Percentiles rank a stretch among this genome's conserved stretches.
Evolutionary conservation across 108 stramenopile species (phyloP).

Genomic region (Fragilaria radians): DNA sequence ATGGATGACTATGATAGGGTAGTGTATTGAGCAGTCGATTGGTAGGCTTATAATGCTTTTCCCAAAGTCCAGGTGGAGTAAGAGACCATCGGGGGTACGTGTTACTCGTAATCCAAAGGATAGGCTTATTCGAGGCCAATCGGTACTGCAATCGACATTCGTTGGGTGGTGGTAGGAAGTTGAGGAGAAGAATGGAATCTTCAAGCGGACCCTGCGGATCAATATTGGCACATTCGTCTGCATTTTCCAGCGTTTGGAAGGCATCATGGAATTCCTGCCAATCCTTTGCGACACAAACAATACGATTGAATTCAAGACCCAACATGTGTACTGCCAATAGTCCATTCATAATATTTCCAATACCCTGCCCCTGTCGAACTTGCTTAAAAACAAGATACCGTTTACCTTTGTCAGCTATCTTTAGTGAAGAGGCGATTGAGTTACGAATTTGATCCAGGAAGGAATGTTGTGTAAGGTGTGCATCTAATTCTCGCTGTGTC

Average conservation of each 20-base stretch:
- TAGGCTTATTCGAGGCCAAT: not conserved
- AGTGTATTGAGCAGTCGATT: slow-evolving; percentile 9
- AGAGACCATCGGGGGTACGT: slow-evolving; percentile 40
- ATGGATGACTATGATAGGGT: slow-evolving; percentile 18
- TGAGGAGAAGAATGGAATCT: slow-evolving; percentile 7
- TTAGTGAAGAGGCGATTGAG: not conserved
- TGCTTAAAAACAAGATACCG: not conserved
- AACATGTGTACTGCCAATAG: slow-evolving; percentile 37
- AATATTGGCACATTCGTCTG: not conserved
- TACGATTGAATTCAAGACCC: slow-evolving; percentile 38
- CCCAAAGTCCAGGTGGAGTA: slow-evolving; percentile 13
- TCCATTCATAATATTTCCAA: slow-evolving; percentile 39
- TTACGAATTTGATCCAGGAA: not conserved
- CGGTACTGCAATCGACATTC: slow-evolving; percentile 26
- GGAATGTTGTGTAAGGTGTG: not conserved
- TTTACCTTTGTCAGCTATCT: not conserved
- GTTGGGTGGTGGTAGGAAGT: slow-evolving; percentile 7
- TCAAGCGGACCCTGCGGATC: not conserved
- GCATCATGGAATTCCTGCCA: slow-evolving; percentile 10
- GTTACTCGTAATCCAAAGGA: slow-evolving; percentile 18
- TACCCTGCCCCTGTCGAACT: slow-evolving; percentile 26
- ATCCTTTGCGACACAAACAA: slow-evolving; percentile 25
- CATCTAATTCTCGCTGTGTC: not conserved
- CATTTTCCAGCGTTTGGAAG: not conserved
- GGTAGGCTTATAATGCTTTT: slow-evolving; percentile 16